Base-by-base conservation (phyloP, 2,329 filamentous ascomycete genomes). In the Ophiostoma angusticollis region DNA sequence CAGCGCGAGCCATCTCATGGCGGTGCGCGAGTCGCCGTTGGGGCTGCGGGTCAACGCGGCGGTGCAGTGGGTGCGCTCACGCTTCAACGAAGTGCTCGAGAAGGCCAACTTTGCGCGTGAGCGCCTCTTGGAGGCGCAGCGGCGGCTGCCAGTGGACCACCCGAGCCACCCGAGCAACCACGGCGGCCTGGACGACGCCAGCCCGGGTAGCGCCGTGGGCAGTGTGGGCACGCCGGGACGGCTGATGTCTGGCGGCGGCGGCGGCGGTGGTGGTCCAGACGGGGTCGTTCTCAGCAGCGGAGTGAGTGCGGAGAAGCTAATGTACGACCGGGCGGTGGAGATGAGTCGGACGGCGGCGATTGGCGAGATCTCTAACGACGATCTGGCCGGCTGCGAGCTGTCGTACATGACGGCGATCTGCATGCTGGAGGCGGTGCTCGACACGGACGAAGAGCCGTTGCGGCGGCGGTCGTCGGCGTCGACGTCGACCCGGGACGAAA, bases 51-150 rank as follows among this genome's bases (percentile, higher is more conserved):
- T 98, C 58, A 95, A 94, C 54, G 82, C 80, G 29, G 85, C 93
- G 8, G 91, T 98, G 0, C 89, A 95, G 57, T 98, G 89, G 91
- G 80, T 93, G 40, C 83, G 91, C 24, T 74, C 71, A 48, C 83
- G 89, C 5, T 98, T 98, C 68, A 98, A 98, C 54, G 91, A 96
- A 56, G 91, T 93, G 28, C 65, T 96, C 44, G 87, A 95, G 60
- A 98, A 98, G 63, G 87, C 87, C 1, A 89, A 96, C 53, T 72
- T 95, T 47, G 86, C 94, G n/a, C 82, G 85, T 33, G 67, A 87
- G 33, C 93, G 87, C 56, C 70, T 98, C 35, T 68, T 85, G 31
- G 84, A 93, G 45, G 85, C 83, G 5, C 91, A 98, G 57, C 80
- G 78, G 55, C 74, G 78, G 50, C 67, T 98, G 5, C 87, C 91